These are phyloP conservation scores for Colletotrichum spaethianum DNA, from an alignment of 2,329 filamentous ascomycete genomes.

Conservation along the genomic window DNA sequence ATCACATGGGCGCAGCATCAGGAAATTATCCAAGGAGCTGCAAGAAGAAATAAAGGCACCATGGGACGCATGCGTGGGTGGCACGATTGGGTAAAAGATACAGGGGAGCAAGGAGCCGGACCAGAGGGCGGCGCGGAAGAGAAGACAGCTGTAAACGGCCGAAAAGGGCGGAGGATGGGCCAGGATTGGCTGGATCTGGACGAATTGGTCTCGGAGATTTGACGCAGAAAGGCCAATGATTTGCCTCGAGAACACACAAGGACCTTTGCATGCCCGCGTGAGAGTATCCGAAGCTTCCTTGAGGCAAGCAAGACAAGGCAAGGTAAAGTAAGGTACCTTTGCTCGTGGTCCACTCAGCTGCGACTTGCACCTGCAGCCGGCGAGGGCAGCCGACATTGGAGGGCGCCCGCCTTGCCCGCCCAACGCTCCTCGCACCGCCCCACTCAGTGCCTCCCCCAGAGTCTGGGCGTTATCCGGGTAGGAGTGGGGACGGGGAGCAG, in stretches of 20 bases:
- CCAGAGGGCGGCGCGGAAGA: not conserved
- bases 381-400: slow-evolving; percentile 26
- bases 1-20: slow-evolving; percentile 16
- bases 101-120: not conserved
- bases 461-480: slow-evolving; percentile 16
- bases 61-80: not conserved
- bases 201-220: slow-evolving; percentile 35
- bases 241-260: slow-evolving; percentile 12
- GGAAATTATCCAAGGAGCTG: not conserved
- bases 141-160: slow-evolving; percentile 8
- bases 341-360: not conserved
- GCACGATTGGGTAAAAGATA: not conserved
- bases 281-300: not conserved
- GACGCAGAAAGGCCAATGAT: slow-evolving; percentile 34
- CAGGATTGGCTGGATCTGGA: slow-evolving; percentile 24
- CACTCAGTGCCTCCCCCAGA: slow-evolving; percentile 20
- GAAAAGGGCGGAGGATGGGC: slow-evolving; percentile 6
- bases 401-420: slow-evolving; percentile 19
- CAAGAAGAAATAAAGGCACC: not conserved
- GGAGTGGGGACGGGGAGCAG: slow-evolving; percentile 22
- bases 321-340: not conserved
- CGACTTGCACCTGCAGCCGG: slow-evolving; percentile 1
- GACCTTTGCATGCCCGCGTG: slow-evolving; percentile 8
- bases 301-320: not conserved
- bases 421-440: slow-evolving; percentile 20